These are phyloP conservation scores for Annulohypoxylon stygium DNA, from an alignment of 495 filamentous ascomycete genomes.

Conservation along the genomic window DNA sequence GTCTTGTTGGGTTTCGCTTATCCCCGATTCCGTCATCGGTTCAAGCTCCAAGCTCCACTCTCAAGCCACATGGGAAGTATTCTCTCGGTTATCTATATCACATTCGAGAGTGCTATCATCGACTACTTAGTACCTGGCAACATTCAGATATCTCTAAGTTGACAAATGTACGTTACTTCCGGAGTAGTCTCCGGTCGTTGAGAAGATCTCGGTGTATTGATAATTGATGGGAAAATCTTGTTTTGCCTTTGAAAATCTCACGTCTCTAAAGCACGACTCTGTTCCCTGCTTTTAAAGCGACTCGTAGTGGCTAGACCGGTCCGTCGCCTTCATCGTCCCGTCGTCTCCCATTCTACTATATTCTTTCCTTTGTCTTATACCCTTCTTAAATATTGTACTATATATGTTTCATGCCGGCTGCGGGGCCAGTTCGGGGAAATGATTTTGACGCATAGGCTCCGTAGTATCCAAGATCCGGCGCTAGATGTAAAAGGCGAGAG, in stretches of 20 bases:
- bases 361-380: not conserved
- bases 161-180: not conserved
- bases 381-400: constrained; percentile 16
- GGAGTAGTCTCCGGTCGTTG: not conserved
- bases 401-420: not conserved
- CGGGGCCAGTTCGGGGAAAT: constrained; percentile 4
- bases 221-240: not conserved
- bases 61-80: constrained; percentile 14
- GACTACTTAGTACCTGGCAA: not conserved
- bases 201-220: not conserved
- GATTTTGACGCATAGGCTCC: not conserved
- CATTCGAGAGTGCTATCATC: not conserved
- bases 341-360: constrained; percentile 2
- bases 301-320: constrained; percentile 16
- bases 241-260: constrained; percentile 1
- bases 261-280: not conserved
- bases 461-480: constrained; percentile 19
- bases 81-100: constrained; percentile 1
- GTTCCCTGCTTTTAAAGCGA: constrained; percentile 7
- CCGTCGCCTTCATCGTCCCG: constrained; percentile 35
- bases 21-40: constrained; percentile 39
- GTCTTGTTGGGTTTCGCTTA: constrained; percentile 35
- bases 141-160: not conserved
- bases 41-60: constrained; percentile 7
- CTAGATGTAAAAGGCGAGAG: constrained; percentile 13